Evolutionary conservation across 2,329 filamentous ascomycete genomes (phyloP).

Genomic region (Fusarium sp.): DNA sequence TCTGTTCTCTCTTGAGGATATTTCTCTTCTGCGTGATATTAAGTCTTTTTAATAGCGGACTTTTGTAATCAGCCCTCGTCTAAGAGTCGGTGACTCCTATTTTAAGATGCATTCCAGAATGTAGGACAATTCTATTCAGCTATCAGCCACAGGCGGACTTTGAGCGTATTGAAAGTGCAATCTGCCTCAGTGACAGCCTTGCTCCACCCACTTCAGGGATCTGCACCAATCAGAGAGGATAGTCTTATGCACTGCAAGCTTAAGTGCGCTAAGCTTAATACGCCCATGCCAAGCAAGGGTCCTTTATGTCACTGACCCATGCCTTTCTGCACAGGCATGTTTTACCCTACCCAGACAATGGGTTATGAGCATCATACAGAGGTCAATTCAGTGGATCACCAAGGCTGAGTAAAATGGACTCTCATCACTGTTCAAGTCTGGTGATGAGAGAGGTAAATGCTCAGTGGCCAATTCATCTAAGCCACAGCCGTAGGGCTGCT

Average conservation of each 20-base stretch:
- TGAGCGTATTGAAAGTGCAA: constrained; percentile 13
- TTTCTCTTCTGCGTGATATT: not conserved
- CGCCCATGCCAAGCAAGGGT: constrained; percentile 25
- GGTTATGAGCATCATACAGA: not conserved
- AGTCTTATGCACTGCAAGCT: constrained; percentile 13
- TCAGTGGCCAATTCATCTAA: not conserved
- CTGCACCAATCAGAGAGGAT: not conserved
- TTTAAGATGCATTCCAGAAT: not conserved
- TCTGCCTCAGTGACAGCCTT: constrained; percentile 34
- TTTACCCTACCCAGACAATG: not conserved
- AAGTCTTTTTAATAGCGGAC: too few species aligned
- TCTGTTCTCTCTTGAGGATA: not conserved
- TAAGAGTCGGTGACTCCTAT: not conserved
- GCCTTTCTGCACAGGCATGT: not conserved
- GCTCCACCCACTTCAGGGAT: constrained; percentile 1
- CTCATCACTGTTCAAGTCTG: not conserved
- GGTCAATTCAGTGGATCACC: not conserved
- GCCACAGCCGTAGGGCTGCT: constrained; percentile 13
- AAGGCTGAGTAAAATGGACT: not conserved
- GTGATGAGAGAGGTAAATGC: not conserved
- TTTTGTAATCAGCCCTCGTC: not conserved
- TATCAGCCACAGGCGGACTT: not conserved
- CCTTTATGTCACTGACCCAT: constrained; percentile 17
- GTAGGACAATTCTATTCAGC: not conserved
- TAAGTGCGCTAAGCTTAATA: constrained; percentile 32